Conservation (phyloP, 2,329 filamentous ascomycete species). For the Ceratocystis lukuohia region DNA sequence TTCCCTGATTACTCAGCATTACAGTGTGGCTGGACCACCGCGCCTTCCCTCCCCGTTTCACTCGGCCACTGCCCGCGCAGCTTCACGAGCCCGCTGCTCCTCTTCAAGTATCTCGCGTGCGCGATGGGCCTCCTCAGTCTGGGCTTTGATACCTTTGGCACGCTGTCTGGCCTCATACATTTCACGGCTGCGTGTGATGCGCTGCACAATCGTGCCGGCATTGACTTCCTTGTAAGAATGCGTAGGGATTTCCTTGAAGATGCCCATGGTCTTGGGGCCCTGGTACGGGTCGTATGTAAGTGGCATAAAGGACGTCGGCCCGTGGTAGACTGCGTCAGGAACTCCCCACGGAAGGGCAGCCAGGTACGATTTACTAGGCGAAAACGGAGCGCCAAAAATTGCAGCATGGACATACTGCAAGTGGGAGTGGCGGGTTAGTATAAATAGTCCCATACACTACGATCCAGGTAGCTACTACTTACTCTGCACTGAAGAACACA, state of each 20-base stretch:
- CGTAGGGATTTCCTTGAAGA: slow-evolving; percentile 64
- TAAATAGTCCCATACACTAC: not conserved
- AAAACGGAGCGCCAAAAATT: slow-evolving; percentile 81
- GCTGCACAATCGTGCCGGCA: slow-evolving; percentile 76
- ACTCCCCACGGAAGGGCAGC: slow-evolving; percentile 57
- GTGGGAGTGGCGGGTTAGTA: not conserved
- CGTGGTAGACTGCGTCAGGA: slow-evolving; percentile 80
- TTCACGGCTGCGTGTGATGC: slow-evolving; percentile 75
- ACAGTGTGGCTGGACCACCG: not conserved
- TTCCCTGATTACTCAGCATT: not conserved
- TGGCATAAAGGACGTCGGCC: slow-evolving; percentile 85
- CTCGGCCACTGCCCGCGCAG: slow-evolving; percentile 24
- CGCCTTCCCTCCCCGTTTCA: not conserved
- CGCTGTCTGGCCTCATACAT: slow-evolving; percentile 86
- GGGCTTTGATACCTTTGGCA: slow-evolving; percentile 76
- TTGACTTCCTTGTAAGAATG: slow-evolving; percentile 83
- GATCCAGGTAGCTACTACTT: slow-evolving; percentile 26
- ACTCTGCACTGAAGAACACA: slow-evolving; percentile 92
- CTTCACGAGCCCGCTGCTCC: slow-evolving; percentile 39
- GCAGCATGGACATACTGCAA: slow-evolving; percentile 70
- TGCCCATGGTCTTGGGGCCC: slow-evolving; percentile 65
- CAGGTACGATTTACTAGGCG: slow-evolving; percentile 68
- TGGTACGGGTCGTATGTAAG: slow-evolving; percentile 67
- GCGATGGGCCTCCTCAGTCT: slow-evolving; percentile 54
- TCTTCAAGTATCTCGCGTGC: slow-evolving; percentile 50